phyloP scores from a whole-genome alignment of 306 rosid species.

The Castanea sativa region DNA sequence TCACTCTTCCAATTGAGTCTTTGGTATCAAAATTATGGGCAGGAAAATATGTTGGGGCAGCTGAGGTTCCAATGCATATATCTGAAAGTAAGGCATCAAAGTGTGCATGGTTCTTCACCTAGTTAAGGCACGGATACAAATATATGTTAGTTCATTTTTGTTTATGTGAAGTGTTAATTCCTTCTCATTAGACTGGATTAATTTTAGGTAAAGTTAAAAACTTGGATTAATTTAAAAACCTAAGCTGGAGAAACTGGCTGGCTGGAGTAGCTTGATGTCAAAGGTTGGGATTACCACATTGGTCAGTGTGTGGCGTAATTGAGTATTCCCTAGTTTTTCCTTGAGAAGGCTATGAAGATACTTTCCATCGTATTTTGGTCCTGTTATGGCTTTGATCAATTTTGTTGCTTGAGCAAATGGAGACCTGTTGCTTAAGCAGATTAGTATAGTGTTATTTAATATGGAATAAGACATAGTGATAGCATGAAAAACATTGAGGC shows the following conservation, averaged over 20 bases:
- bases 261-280: slow-evolving; percentile 45
- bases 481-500: too few species aligned
- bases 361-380: slow-evolving; percentile 43
- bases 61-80: slow-evolving; percentile 49
- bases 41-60: slow-evolving; percentile 43
- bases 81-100: slow-evolving; percentile 41
- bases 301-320: slow-evolving; percentile 30
- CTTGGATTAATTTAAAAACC: slow-evolving; percentile 14
- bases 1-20: background rate
- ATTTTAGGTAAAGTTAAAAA: too few species aligned
- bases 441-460: background rate
- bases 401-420: background rate
- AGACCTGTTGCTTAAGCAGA: background rate
- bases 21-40: slow-evolving; percentile 4
- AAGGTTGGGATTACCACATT: slow-evolving; percentile 44
- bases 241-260: slow-evolving; percentile 40
- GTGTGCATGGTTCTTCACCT: slow-evolving; percentile 19
- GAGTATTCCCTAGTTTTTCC: slow-evolving; percentile 31
- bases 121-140: background rate
- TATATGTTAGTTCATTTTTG: too few species aligned
- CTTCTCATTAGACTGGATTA: too few species aligned
- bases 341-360: slow-evolving; percentile 30
- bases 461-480: background rate
- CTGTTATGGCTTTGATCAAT: slow-evolving; percentile 12
- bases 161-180: too few species aligned